Percentiles rank a stretch among this genome's conserved stretches.
Conservation (phyloP, 1,284 basidiomycete species). For the Phellinidium pouzarii region DNA sequence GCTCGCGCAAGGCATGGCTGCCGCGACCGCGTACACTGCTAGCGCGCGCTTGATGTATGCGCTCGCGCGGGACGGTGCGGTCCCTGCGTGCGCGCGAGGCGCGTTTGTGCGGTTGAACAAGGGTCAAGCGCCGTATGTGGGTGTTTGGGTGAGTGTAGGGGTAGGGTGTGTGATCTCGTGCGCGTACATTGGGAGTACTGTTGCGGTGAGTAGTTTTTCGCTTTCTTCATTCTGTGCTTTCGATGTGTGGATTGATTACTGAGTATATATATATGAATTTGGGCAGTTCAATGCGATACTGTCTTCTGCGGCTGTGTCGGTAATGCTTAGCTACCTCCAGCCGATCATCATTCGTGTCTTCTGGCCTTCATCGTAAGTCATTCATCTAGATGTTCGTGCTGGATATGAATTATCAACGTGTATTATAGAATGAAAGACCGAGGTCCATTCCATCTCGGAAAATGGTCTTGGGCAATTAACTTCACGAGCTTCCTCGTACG, state of each 20-base stretch:
- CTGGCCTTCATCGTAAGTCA: constrained; percentile 49
- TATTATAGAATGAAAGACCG: constrained; percentile 35
- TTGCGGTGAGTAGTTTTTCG: constrained; percentile 36
- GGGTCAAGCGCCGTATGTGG: constrained; percentile 48
- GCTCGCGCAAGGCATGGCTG: constrained; percentile 49
- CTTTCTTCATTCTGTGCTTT: too few relatives aligned
- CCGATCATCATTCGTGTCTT: constrained; percentile 54
- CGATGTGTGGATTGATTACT: too few relatives aligned
- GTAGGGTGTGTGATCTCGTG: constrained; percentile 51
- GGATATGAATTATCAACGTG: background rate
- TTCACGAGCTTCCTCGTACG: constrained; percentile 39
- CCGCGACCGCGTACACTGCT: constrained; percentile 54
- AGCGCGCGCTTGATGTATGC: constrained; percentile 53
- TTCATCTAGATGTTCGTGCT: constrained; percentile 11
- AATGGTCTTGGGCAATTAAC: constrained; percentile 49
- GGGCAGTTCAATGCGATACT: constrained; percentile 48
- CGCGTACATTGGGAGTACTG: constrained; percentile 49
- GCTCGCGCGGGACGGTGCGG: constrained; percentile 45
- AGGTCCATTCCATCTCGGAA: constrained; percentile 49
- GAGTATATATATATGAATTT: background rate
- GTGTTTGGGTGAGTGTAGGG: constrained; percentile 49
- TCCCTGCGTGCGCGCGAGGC: constrained; percentile 35
- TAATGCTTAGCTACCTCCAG: constrained; percentile 54
- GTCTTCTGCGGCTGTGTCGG: constrained; percentile 50
- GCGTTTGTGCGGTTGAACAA: constrained; percentile 45